Base-by-base conservation (phyloP, 768 basidiomycete species). In the Antrodiella citrinella region DNA sequence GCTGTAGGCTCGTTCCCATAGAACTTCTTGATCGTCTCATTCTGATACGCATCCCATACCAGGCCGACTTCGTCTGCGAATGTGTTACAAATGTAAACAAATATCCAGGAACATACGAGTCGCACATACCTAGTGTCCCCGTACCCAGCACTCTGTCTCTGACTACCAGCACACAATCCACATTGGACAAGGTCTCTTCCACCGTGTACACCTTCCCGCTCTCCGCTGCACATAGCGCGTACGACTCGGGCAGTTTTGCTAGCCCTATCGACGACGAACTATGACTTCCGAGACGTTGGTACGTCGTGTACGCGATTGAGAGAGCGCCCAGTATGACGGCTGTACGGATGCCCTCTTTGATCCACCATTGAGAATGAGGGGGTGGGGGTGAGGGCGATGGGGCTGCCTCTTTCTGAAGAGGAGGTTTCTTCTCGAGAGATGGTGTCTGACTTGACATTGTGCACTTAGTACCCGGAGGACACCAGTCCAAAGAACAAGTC, bases 171-270 rank as follows among this genome's bases (percentile, higher is more conserved):
- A 88, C 68, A 54, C 86, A 88, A 56, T 84, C 72, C 2, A 77
- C 82, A 26, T 62, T 69, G 7, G n/a, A 5, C 5, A 81, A 78
- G 7, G 62, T 60, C 1, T 56, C 46, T 19, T 43, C 41, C 0
- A 90, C 86, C 1, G 88, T 90, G 61, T 89, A 89, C 35, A 91
- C 81, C 39, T 67, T 73, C 20, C 63, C 58, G 1, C 63, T 57
- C 1, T 58, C 57, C 7, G 15, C 21, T 0, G 84, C 76, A 59
- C 84, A 90, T n/a, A 89, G 54, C 3, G 73, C 72, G 58, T 87
- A 86, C 0, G 62, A 58, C 1, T 57, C 47, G n/a, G 62, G 63
- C 24, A 61, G 51, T 18, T 41, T 23, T 2, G 47, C 26, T 19
- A 52, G 4, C 9, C 26, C n/a, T 19, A 12, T 26, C 18, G 15